These are phyloP conservation scores for Xerocomellus chrysenteron DNA, from an alignment of 768 basidiomycete species.

Conservation along the genomic window DNA sequence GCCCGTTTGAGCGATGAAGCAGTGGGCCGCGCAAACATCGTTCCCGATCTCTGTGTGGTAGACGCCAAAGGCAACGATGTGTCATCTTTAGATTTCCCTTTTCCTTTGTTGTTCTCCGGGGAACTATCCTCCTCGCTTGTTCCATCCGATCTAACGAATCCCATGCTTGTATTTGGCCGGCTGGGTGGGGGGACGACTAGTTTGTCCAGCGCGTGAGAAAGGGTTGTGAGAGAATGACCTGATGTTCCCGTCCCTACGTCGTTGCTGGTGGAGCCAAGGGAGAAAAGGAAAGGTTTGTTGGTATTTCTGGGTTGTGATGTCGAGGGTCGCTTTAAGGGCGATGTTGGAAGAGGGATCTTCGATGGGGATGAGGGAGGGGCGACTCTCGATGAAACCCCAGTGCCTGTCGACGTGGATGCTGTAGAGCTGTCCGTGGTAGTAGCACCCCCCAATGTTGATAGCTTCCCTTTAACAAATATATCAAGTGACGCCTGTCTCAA, in stretches of 20 bases:
- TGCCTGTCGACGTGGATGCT: constrained; percentile 6
- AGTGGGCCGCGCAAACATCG: constrained; percentile 29
- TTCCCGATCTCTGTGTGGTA: background rate
- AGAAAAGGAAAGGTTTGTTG: constrained; percentile 1
- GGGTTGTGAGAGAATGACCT: constrained; percentile 53
- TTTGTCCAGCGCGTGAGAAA: constrained; percentile 69
- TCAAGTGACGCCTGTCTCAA: constrained; percentile 27
- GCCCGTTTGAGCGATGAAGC: constrained; percentile 32
- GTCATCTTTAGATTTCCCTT: constrained; percentile 26
- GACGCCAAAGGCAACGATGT: constrained; percentile 8
- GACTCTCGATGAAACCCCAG: constrained; percentile 6
- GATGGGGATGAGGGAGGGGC: constrained; percentile 23
- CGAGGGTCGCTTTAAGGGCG: constrained; percentile 16
- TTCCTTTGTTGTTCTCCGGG: constrained; percentile 12
- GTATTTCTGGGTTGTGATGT: constrained; percentile 4
- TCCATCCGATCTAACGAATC: constrained; percentile 45
- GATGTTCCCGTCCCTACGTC: background rate
- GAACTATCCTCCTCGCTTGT: background rate
- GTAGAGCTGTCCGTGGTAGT: background rate
- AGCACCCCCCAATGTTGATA: background rate
- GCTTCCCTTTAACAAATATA: constrained; percentile 20
- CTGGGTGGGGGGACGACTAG: constrained; percentile 64
- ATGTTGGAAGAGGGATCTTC: constrained; percentile 28
- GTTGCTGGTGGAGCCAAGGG: constrained; percentile 1
- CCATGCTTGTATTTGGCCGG: constrained; percentile 69